Percentiles rank a stretch among this genome's conserved stretches.
phyloP scores from a whole-genome alignment of 129 eudicot species.

The Escallonia rubra region DNA sequence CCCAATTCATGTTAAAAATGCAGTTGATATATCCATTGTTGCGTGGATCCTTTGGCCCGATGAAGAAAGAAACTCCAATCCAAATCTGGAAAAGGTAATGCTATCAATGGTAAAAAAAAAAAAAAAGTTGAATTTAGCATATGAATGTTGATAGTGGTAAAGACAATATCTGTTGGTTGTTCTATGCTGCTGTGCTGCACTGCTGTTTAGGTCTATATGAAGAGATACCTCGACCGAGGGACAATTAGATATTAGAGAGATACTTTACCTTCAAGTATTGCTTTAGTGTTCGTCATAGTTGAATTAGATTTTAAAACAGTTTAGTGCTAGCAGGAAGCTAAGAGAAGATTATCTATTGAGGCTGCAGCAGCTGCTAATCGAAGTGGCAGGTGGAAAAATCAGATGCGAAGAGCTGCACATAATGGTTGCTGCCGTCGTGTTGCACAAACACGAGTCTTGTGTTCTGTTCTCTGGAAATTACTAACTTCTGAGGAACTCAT shows the following conservation, averaged over 20 bases:
- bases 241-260: neutral
- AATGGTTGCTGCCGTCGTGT: conserved; percentile 92
- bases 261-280: conserved; percentile 7
- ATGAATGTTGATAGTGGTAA: neutral
- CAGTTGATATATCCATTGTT: conserved; percentile 60
- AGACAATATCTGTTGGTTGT: neutral
- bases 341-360: conserved; percentile 75
- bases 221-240: neutral
- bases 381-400: conserved; percentile 97
- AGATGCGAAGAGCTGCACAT: conserved; percentile 90
- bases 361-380: conserved; percentile 85
- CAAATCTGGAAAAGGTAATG: conserved; percentile 90
- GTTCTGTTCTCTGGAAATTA: conserved; percentile 72
- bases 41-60: conserved; percentile 98
- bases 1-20: conserved; percentile 49
- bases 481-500: conserved; percentile 72
- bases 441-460: conserved; percentile 76
- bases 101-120: neutral
- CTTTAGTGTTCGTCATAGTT: conserved; percentile 2
- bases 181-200: neutral
- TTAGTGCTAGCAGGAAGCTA: conserved; percentile 60
- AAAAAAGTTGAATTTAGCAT: neutral
- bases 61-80: conserved; percentile 85
- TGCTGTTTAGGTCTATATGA: neutral
- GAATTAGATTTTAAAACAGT: conserved; percentile 9